Percentiles rank a stretch among this genome's conserved stretches.
phyloP scores from a whole-genome alignment of 768 basidiomycete genomes.

The Phanerochaete carnosa region DNA sequence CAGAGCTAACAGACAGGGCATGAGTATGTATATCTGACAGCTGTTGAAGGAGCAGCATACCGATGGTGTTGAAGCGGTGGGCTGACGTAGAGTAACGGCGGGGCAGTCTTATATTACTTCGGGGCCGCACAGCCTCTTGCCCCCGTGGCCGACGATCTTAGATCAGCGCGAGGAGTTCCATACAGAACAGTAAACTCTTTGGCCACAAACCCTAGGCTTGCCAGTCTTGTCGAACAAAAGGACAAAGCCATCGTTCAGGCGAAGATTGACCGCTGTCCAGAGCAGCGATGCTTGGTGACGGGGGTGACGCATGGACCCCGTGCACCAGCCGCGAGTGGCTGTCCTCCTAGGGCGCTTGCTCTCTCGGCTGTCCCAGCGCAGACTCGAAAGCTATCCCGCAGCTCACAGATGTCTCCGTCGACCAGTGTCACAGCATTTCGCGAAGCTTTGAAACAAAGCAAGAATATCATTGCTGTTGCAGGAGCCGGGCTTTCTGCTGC shows the following conservation, averaged over 20 bases:
- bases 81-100: background rate
- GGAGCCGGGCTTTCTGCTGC: conserved; percentile 67
- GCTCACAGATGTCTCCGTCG: conserved; percentile 3
- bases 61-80: background rate
- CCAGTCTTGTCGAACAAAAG: background rate
- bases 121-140: background rate
- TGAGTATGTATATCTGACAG: background rate
- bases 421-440: conserved; percentile 16
- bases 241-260: background rate
- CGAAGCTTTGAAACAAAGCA: conserved; percentile 20
- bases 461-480: conserved; percentile 39
- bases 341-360: background rate
- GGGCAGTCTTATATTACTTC: background rate
- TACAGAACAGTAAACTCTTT: background rate
- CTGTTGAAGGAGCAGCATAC: background rate
- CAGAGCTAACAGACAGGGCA: background rate
- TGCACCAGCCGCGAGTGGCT: background rate
- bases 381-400: no score
- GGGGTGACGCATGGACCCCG: background rate
- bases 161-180: background rate
- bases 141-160: background rate
- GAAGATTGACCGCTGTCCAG: background rate
- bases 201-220: background rate
- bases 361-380: background rate
- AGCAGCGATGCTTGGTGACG: background rate